Conservation (phyloP, 352 stramenopile genomes). For the Phytophthora quininea region DNA sequence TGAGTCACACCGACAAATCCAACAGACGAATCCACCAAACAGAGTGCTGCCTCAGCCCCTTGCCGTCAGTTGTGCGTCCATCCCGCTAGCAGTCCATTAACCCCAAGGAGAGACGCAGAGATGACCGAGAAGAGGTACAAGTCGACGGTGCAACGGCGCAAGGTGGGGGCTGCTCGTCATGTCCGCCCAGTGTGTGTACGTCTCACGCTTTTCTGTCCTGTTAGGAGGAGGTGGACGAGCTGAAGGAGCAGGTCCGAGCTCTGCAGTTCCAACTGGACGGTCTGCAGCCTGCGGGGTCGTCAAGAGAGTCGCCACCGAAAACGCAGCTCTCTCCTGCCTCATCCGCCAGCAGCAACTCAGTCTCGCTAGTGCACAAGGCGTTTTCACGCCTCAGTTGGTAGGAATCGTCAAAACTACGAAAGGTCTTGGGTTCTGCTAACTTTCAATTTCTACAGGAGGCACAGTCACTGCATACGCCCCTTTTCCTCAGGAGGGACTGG, state of each 20-base stretch:
- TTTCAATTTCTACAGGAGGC: conserved; percentile 10
- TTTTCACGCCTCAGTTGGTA: conserved; percentile 1
- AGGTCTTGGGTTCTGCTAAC: not conserved
- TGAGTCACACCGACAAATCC: too few species aligned
- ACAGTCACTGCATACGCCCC: conserved; percentile 12
- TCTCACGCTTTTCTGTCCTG: not conserved
- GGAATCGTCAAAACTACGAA: not conserved
- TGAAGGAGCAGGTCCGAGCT: not conserved
- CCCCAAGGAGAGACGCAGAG: not conserved
- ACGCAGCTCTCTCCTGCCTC: not conserved
- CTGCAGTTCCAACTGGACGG: not conserved
- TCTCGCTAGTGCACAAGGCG: not conserved
- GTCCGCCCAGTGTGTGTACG: not conserved
- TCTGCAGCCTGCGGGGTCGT: not conserved
- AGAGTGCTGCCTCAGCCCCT: too few species aligned
- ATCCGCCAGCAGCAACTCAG: conserved; percentile 6
- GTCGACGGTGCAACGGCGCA: not conserved
- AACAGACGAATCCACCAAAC: too few species aligned
- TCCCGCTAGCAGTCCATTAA: not conserved
- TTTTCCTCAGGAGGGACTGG: conserved; percentile 24
- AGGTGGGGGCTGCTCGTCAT: not conserved
- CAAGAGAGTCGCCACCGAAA: not conserved
- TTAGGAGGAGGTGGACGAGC: not conserved
- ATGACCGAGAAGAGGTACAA: not conserved
- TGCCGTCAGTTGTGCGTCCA: not conserved